These are phyloP conservation scores for Prunus fruticosa DNA, from an alignment of 306 rosid genomes.

Conservation along the genomic window DNA sequence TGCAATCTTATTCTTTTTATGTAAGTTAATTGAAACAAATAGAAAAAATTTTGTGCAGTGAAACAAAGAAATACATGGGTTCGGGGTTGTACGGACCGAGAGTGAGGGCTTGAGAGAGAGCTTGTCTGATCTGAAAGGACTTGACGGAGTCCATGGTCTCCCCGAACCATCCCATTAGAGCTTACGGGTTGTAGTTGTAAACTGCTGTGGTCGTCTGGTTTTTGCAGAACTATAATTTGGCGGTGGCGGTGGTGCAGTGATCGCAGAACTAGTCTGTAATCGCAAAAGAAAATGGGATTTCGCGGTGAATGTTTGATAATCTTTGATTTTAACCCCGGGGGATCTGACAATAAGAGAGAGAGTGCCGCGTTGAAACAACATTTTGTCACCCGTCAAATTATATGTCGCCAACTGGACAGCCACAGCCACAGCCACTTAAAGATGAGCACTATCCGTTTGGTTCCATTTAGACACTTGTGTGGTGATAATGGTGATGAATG, in stretches of 20 bases:
- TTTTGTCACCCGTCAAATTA: not conserved
- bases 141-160: conserved; percentile 49
- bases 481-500: too few relatives aligned
- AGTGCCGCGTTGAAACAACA: not conserved
- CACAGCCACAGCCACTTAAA: not conserved
- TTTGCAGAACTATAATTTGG: not conserved
- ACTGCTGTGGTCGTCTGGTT: not conserved
- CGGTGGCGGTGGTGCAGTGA: not conserved
- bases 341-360: not conserved
- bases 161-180: conserved; percentile 57
- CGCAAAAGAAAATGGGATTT: not conserved
- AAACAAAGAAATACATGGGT: not conserved
- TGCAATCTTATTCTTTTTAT: not conserved
- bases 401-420: not conserved
- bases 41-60: not conserved
- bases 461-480: too few relatives aligned
- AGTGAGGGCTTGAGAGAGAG: conserved; percentile 45
- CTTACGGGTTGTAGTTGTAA: not conserved
- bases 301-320: not conserved
- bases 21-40: not conserved
- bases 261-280: not conserved
- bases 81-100: conserved; percentile 37
- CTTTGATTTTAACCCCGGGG: not conserved
- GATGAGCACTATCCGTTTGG: too few relatives aligned
- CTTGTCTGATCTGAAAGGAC: conserved; percentile 52